Evolutionary conservation across 2,329 filamentous ascomycete genomes (phyloP).

Genomic region (Metarhizium brunneum): DNA sequence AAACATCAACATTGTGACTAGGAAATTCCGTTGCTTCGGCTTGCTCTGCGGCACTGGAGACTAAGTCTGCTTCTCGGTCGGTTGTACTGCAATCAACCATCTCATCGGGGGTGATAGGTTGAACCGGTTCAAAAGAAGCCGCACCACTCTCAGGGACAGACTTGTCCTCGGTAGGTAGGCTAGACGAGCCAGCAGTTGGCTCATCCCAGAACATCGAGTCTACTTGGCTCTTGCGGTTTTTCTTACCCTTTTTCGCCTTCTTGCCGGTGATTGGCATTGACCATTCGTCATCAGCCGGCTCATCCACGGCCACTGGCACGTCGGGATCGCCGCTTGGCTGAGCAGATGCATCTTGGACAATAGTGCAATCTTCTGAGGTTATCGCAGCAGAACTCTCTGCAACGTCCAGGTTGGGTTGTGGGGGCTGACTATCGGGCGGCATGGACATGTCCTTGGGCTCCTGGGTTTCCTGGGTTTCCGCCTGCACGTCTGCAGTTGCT

Average conservation of each 20-base stretch:
- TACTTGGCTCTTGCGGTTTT: slow-evolving; percentile 7
- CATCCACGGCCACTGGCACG: slow-evolving; percentile 1
- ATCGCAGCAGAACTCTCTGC: slow-evolving; percentile 1
- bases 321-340: slow-evolving; percentile 1
- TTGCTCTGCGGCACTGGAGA: neutral
- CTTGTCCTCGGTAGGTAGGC: neutral
- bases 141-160: neutral
- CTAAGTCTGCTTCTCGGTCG: neutral
- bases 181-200: neutral
- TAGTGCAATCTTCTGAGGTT: neutral
- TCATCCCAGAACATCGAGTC: slow-evolving; percentile 3
- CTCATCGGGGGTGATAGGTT: neutral
- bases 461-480: neutral
- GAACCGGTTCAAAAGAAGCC: neutral
- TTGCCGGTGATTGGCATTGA: slow-evolving; percentile 8
- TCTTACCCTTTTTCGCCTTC: slow-evolving; percentile 13
- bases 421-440: neutral
- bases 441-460: neutral
- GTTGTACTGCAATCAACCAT: neutral
- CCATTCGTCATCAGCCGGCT: slow-evolving; percentile 7
- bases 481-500: neutral
- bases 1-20: neutral
- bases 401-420: neutral
- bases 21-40: neutral
- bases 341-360: neutral